Conservation (phyloP, 352 stramenopile genomes). For the Globisporangium cederbergense region DNA sequence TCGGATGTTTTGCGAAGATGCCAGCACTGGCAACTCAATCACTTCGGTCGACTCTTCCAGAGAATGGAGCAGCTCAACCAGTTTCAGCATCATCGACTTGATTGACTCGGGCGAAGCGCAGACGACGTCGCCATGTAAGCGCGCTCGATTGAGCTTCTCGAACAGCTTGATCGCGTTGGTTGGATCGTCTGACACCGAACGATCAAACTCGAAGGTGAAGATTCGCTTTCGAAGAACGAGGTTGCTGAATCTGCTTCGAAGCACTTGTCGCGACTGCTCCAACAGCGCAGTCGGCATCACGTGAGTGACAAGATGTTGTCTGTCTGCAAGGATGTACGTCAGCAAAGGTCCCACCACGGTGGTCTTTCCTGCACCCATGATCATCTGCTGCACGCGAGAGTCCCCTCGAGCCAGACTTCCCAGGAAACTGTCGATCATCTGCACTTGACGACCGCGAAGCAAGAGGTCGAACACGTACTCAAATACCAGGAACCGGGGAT, state of each 20-base stretch:
- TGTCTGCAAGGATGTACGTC: slow-evolving; percentile 96
- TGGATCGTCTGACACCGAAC: slow-evolving; percentile 88
- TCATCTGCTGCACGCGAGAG: slow-evolving; percentile 96
- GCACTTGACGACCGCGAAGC: slow-evolving; percentile 97
- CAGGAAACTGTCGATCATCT: slow-evolving; percentile 99
- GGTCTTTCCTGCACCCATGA: slow-evolving; percentile 99
- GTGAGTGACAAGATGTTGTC: slow-evolving; percentile 93
- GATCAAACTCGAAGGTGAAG: slow-evolving; percentile 99
- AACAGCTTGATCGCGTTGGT: slow-evolving; percentile 57
- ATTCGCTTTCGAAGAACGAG: slow-evolving; percentile 96
- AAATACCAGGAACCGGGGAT: slow-evolving; percentile 98
- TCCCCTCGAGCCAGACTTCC: slow-evolving; percentile 69
- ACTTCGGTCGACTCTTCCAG: slow-evolving; percentile 82
- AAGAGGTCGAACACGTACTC: slow-evolving; percentile 99
- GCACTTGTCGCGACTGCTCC: slow-evolving; percentile 97
- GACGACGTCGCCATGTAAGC: slow-evolving; percentile 93
- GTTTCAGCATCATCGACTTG: slow-evolving; percentile 99
- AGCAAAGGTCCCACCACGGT: slow-evolving; percentile 98
- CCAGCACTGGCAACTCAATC: slow-evolving; percentile 51
- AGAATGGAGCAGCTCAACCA: slow-evolving; percentile 92
- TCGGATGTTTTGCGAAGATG: slow-evolving; percentile 69
- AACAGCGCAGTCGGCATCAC: slow-evolving; percentile 98
- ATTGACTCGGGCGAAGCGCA: slow-evolving; percentile 98
- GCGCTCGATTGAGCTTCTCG: slow-evolving; percentile 87
- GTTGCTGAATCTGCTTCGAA: slow-evolving; percentile 97